A percentile compares a stretch with the other conserved stretches of the same genome.
These are phyloP conservation scores for Purshia tridentata DNA, from an alignment of 306 rosid genomes.

Conservation along the genomic window DNA sequence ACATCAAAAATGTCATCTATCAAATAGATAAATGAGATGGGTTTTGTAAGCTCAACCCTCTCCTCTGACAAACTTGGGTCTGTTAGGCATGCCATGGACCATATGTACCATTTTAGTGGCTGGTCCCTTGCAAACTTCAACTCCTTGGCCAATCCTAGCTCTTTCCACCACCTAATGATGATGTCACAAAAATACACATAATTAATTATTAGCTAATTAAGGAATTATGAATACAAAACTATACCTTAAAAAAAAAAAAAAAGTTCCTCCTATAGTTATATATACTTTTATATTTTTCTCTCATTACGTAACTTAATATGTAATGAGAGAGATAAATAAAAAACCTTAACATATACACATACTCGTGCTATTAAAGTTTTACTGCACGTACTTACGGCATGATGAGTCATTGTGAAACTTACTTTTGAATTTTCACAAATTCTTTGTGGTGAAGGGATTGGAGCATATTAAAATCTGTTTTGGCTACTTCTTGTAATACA, in stretches of 20 bases:
- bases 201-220: not conserved
- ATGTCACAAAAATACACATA: not conserved
- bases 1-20: conserved; percentile 70
- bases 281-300: no score
- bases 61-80: conserved; percentile 49
- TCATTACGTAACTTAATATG: no score
- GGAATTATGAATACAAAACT: no score
- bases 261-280: no score
- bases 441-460: conserved; percentile 33
- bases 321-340: no score
- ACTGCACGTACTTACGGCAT: no score
- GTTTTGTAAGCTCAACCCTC: conserved; percentile 67
- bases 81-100: conserved; percentile 51
- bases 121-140: conserved; percentile 55
- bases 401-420: not conserved
- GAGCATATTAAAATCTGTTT: conserved; percentile 33
- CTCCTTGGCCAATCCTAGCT: conserved; percentile 48
- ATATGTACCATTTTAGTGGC: conserved; percentile 71
- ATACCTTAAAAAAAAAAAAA: no score
- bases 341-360: no score
- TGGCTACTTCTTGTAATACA: conserved; percentile 44
- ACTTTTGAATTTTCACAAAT: no score
- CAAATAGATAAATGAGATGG: conserved; percentile 59
- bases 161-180: conserved; percentile 60
- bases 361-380: no score